Evolutionary conservation across 148 eudicot species (phyloP), one percentile per base, ranked within the genome.

Genomic region (Persicaria tinctoria): DNA sequence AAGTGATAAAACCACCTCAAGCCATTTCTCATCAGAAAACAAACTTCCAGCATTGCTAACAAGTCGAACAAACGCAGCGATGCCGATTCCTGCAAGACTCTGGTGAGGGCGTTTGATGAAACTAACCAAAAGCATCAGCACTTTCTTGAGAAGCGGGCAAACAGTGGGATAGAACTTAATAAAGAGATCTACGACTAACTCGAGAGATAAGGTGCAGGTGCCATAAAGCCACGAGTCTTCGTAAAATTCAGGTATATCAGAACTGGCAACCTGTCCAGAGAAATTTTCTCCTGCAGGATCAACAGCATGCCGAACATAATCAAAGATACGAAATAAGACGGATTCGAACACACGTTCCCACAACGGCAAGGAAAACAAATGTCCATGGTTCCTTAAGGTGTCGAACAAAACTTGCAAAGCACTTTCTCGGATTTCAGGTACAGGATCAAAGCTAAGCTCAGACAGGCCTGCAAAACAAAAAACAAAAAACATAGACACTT

Each of bases 311-410:
- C 94, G 94, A 76, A 93, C 97, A 85, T 90, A 89, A 79, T 96
- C 99, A 81, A 96, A 96, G 76, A 96, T 92, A 48, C 97, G 97
- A 78, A 96, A 96, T 73, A 96, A 83, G 75, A 92, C 97, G 2
- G 99, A 96, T 71, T 96, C 99, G 76, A 96, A 96, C 45, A 96
- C 97, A 62, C 88, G 86, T 83, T 90, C 99, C 99, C 99, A 96
- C 73, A 96, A 83, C 46, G 97, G 83, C 75, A 92, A 80, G 78
- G 99, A 90, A 80, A 96, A 96, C 81, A 84, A 93, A 66, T 90
- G 97, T 41, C 99, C 99, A 79, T 96, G 83, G 82, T 90, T 96
- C 66, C 99, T 86, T 48, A 96, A 82, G 45, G 99, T 85, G 82
- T 96, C 97, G 46, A 96, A 96, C 70, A 96, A 85, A 70, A 96